Evolutionary conservation across 202 grass and related monocot species (phyloP), one percentile per base, ranked within the genome.

Genomic region (Setaria italica): DNA sequence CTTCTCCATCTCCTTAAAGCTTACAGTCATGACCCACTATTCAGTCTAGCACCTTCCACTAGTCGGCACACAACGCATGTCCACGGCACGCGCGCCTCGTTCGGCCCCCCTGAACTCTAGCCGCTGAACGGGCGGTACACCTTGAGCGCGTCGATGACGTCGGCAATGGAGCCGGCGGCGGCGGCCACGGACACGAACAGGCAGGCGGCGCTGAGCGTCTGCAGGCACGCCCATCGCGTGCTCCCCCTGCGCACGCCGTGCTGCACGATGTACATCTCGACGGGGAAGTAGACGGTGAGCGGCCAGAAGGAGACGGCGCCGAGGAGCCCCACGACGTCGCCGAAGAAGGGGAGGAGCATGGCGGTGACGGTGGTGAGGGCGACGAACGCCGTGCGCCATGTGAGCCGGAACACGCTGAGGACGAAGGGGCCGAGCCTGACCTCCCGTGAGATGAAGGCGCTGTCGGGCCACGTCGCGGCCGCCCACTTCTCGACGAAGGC

Each of bases 321-420:
- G 53, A 98, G 92, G 7, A 98, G 88, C 9, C 95, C 95, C 5
- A 98, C 95, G 4, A 98, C 93, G 86, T 98, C 87, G 85, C 94
- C 94, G 86, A 95, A 98, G 91, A 98, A 98, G 0, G 95, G 93
- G 1, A 98, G 87, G 3, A 98, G 83, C 95, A 95, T 98, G 77
- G 95, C 87, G 55, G 87, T 79, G 77, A 98, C 33, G 21, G 95
- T 98, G 29, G 93, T 95, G 41, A 84, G 14, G 56, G 53, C 20
- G 0, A 98, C 92, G 87, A 98, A 98, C 14, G 80, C 72, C 17
- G 95, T 83, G 54, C 95, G 89, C 95, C 95, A 98, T 0, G 90
- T 34, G 4, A 98, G 87, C 7, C 92, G 86, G 95, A 98, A 98
- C 60, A 72, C 73, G 80, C 67, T 89, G 80, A 98, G 74, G 6